Percentiles rank a stretch among this genome's conserved stretches.
Conservation (phyloP, 140 eudicot species). For the Ambrosia hybrid region DNA sequence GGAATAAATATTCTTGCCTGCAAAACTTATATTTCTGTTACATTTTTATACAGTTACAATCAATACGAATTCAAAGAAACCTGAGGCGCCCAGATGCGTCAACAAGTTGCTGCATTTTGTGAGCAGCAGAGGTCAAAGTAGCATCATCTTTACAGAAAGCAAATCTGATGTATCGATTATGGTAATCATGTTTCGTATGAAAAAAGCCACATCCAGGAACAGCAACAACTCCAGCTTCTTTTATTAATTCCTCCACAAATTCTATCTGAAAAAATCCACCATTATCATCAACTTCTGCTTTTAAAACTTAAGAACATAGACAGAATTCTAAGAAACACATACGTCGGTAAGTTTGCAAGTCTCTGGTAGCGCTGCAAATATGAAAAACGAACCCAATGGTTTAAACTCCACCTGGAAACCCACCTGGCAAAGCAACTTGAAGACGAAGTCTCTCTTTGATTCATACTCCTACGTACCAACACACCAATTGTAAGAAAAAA, state of each 20-base stretch:
- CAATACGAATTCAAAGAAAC: conserved; percentile 33
- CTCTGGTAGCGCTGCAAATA: conserved; percentile 74
- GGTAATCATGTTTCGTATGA: conserved; percentile 36
- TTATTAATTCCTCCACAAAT: conserved; percentile 82
- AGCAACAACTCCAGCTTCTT: conserved; percentile 93
- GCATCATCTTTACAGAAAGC: conserved; percentile 80
- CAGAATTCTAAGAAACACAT: conserved; percentile 27
- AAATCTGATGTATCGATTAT: conserved; percentile 58
- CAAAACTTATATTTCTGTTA: neutral
- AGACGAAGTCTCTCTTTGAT: conserved; percentile 62
- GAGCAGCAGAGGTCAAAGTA: conserved; percentile 75
- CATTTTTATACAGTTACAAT: neutral
- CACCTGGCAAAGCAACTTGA: conserved; percentile 51
- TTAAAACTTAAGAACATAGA: neutral
- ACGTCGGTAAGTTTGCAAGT: conserved; percentile 73
- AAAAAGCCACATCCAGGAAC: conserved; percentile 94
- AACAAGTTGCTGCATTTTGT: conserved; percentile 48
- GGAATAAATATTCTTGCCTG: neutral
- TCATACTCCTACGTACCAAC: conserved; percentile 63
- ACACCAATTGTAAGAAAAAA: conserved; percentile 9
- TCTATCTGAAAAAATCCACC: conserved; percentile 34
- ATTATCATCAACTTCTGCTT: neutral
- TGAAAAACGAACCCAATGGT: conserved; percentile 81
- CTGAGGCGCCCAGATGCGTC: conserved; percentile 56
- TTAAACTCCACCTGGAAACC: conserved; percentile 57